Evolutionary conservation across 805 yeast species (phyloP), one percentile per base, ranked within the genome.

Genomic region (Zygosaccharomyces siamensis): DNA sequence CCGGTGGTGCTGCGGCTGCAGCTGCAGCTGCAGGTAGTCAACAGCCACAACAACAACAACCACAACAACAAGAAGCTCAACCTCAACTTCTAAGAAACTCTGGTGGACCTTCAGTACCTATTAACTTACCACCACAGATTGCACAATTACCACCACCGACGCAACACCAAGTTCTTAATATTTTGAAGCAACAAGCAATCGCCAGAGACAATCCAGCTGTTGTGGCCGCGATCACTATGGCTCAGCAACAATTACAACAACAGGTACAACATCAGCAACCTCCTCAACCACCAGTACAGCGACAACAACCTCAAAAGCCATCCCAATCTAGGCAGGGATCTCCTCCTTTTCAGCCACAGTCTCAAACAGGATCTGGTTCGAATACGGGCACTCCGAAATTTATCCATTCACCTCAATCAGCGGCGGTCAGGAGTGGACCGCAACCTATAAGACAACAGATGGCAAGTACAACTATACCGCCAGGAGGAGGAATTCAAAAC

Each of bases 81-180:
- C 21, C 39, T 8, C 55, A 43, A 30, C 14, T 47, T 4, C 37
- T 39, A 24, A 33, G 52, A 21, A 44, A 44, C 23, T 23, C 40
- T 5, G 37, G 38, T 7, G 24, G 39, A 8, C 39, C 48, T 18
- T 38, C 53, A 10, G 50, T 28, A 28, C 52, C 60, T 6, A 49
- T 64, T 14, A 66, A 59, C 42, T 36, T 66, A 18, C 70, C 70
- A 3, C 68, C 68, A 7, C 69, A 64, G 45, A 63, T 66, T 36
- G 67, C 69, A 3, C 64, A 63, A 43, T 50, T 66, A 23, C 67
- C 70, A 2, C 56, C 63, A 28, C 63, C 62, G 6, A 55, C 58
- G 46, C 70, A 66, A 42, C 61, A 63, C 33, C 67, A 64, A 18
- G 67, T 64, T 3, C 52, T 66, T 21, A 57, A 53, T 20, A 51